These are phyloP conservation scores for Candolleomyces aberdarensis DNA, from an alignment of 768 basidiomycete species.

Conservation along the genomic window DNA sequence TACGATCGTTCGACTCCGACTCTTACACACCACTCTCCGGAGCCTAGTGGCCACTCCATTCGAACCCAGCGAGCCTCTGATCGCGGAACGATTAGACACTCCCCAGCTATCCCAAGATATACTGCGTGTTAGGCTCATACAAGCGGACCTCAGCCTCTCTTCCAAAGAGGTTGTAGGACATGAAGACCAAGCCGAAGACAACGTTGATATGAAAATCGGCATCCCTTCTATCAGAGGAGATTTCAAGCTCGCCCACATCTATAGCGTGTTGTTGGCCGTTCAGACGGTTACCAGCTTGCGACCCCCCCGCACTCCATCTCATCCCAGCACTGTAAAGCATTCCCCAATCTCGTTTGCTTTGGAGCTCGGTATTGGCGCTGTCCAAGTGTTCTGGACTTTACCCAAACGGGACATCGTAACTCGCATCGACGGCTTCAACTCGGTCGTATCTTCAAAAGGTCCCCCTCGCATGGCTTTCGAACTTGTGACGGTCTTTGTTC, in stretches of 20 bases:
- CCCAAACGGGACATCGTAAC: slow-evolving; percentile 46
- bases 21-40: slow-evolving; percentile 52
- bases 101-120: slow-evolving; percentile 41
- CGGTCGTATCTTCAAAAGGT: slow-evolving; percentile 19
- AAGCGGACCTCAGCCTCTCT: slow-evolving; percentile 24
- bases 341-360: slow-evolving; percentile 10
- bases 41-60: slow-evolving; percentile 65
- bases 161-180: slow-evolving; percentile 17
- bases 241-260: slow-evolving; percentile 65
- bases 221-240: slow-evolving; percentile 50
- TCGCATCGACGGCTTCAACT: slow-evolving; percentile 39
- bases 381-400: slow-evolving; percentile 48
- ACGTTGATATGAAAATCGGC: slow-evolving; percentile 44
- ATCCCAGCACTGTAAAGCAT: background rate
- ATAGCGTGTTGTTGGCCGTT: slow-evolving; percentile 62
- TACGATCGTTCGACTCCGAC: slow-evolving; percentile 39
- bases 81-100: slow-evolving; percentile 52
- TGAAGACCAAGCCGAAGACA: slow-evolving; percentile 27
- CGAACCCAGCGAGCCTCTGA: slow-evolving; percentile 63
- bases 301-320: slow-evolving; percentile 12
- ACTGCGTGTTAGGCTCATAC: slow-evolving; percentile 34
- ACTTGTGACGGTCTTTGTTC: slow-evolving; percentile 55
- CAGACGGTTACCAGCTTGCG: slow-evolving; percentile 46
- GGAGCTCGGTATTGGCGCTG: slow-evolving; percentile 21
- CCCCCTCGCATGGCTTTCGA: slow-evolving; percentile 34